These are phyloP conservation scores for Coniochaeta pulveracea DNA, from an alignment of 2,329 filamentous ascomycete species.

Conservation along the genomic window DNA sequence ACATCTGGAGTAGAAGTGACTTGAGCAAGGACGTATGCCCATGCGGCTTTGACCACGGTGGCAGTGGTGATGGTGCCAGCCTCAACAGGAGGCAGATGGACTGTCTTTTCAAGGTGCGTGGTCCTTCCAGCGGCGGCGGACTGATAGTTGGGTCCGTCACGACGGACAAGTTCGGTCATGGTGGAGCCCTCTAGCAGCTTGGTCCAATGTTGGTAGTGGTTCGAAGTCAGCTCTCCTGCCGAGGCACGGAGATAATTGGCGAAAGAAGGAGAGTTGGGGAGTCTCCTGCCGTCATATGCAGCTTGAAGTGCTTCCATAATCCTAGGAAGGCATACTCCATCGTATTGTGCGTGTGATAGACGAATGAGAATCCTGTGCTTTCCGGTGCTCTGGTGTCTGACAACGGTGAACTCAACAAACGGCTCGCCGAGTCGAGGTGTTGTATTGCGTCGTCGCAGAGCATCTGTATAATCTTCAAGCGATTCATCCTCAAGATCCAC, in stretches of 20 bases:
- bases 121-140: conserved; percentile 7
- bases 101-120: conserved; percentile 9
- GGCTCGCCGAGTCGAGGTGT: conserved; percentile 8
- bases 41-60: conserved; percentile 32
- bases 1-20: conserved; percentile 23
- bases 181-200: conserved; percentile 24
- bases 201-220: conserved; percentile 31
- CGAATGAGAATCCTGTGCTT: conserved; percentile 11
- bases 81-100: conserved; percentile 10
- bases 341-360: conserved; percentile 38
- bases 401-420: conserved; percentile 11
- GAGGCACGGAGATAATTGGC: conserved; percentile 17
- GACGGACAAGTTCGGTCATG: conserved; percentile 12
- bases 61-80: conserved; percentile 21
- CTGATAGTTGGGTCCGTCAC: conserved; percentile 7
- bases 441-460: not conserved
- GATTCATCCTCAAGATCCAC: conserved; percentile 8
- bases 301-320: conserved; percentile 27
- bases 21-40: conserved; percentile 26
- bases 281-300: conserved; percentile 20
- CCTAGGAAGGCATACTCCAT: conserved; percentile 32
- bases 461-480: conserved; percentile 5
- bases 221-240: conserved; percentile 10
- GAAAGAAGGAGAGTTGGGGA: conserved; percentile 17
- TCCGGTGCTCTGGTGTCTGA: conserved; percentile 7